Percentiles rank a stretch among this genome's conserved stretches.
Conservation (phyloP, 1,284 basidiomycete genomes). For the Microbotryum intermedium region DNA sequence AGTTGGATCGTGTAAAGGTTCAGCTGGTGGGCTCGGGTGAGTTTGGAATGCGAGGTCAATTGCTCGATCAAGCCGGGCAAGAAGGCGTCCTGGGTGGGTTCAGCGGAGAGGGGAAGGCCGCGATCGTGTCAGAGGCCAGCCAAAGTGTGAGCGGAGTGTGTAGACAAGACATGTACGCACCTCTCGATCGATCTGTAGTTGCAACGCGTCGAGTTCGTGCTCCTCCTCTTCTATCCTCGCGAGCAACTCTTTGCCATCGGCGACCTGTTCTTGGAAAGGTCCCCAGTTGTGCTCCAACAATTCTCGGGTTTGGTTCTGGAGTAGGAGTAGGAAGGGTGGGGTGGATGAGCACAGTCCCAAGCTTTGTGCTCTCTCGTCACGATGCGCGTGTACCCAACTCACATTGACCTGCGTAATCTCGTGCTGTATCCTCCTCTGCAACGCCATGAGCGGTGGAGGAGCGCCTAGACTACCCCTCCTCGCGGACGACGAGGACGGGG, state of each 20-base stretch:
- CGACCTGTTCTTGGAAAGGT: constrained; percentile 11
- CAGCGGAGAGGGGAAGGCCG: not conserved
- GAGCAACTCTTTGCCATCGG: constrained; percentile 9
- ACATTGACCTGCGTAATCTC: not conserved
- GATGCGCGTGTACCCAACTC: not conserved
- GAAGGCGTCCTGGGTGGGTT: constrained; percentile 6
- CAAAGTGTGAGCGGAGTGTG: not conserved
- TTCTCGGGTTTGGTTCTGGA: constrained; percentile 21
- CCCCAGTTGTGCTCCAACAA: constrained; percentile 17
- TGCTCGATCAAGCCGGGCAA: constrained; percentile 14
- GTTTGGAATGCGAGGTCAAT: constrained; percentile 14
- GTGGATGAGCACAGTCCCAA: too few species aligned
- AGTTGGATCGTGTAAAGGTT: constrained; percentile 9
- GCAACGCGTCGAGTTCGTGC: constrained; percentile 11
- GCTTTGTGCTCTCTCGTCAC: too few species aligned
- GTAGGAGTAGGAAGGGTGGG: too few species aligned
- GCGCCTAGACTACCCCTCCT: too few species aligned
- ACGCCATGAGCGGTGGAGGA: too few species aligned
- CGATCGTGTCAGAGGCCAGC: not conserved
- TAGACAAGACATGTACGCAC: constrained; percentile 1
- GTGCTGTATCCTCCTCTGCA: not conserved
- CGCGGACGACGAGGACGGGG: too few species aligned
- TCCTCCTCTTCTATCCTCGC: constrained; percentile 10
- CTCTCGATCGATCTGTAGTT: constrained; percentile 8
- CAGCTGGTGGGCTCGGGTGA: constrained; percentile 13